Evolutionary conservation across 139 green algal genomes (phyloP), one percentile per base, ranked within the genome.

Genomic region (Deuterostichococcus epilithicus): DNA sequence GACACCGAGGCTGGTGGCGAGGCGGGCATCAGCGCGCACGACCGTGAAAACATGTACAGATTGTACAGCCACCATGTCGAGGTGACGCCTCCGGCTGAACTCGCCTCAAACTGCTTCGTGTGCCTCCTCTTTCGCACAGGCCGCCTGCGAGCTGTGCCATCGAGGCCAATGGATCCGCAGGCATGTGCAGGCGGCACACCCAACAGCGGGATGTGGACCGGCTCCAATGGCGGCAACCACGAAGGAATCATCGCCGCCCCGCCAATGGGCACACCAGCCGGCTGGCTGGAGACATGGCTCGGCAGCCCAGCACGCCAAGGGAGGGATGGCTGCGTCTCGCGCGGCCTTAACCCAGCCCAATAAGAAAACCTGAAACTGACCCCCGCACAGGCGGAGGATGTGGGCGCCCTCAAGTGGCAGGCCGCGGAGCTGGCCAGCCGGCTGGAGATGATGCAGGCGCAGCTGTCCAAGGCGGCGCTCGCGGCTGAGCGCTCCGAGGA

Each of bases 361-460:
- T 36, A 44, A 38, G 15, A 59, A 45, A n/a, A 22, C 5, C n/a
- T n/a, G 35, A 42, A 39, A 2, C 59, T 82, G 66, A 45, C 59
- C 1, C 44, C 70, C 13, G 33, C 66, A 60, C 69, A 82, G 72
- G 69, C n/a, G n/a, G 71, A 80, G 45, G 82, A 86, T 30, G 69
- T 86, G 38, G 52, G 74, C 2, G 71, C 74, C 0, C 79, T 86
- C 42, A 66, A 75, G 35, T 80, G 78, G 2, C 34, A 47, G 30
- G 82, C 82, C 25, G 85, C 80, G 22, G 84, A 89, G 73, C 74
- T 88, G 74, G 84, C 84, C 45, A 86, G 78, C 30, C 81, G 77
- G 0, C 80, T 65, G 45, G 47, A 85, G 68, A 79, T 90, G 78
- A 76, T 86, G 36, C 72, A 89, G 81, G 72, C 70, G 35, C 85